phyloP scores from a whole-genome alignment of 202 grass and related monocot genomes.

The Digitaria exilis region DNA sequence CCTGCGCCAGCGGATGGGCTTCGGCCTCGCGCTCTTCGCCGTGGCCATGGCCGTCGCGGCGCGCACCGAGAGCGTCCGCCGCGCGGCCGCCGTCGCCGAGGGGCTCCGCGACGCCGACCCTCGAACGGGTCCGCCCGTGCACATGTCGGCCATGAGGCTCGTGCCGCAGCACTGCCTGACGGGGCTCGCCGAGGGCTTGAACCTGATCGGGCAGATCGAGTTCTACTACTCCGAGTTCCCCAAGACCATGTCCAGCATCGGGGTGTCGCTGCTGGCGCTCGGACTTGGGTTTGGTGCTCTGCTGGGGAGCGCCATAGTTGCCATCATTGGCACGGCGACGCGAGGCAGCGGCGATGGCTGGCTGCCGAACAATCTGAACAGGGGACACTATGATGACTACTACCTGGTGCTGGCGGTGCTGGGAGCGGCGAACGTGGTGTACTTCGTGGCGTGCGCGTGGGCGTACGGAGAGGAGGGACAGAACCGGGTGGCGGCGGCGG shows the following conservation, averaged over 20 bases:
- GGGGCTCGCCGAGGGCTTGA: constrained; percentile 64
- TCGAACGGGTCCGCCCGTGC: neutral
- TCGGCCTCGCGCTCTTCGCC: constrained; percentile 41
- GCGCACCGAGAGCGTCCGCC: constrained; percentile 42
- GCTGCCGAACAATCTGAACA: constrained; percentile 55
- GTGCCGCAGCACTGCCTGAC: constrained; percentile 60
- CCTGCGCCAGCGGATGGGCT: constrained; percentile 62
- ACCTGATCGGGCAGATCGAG: constrained; percentile 66
- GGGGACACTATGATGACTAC: constrained; percentile 60
- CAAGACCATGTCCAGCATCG: constrained; percentile 71
- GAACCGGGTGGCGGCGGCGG: constrained; percentile 39
- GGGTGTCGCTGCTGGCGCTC: constrained; percentile 58
- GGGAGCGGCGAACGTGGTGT: constrained; percentile 38
- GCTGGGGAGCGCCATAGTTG: constrained; percentile 43
- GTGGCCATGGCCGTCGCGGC: constrained; percentile 51
- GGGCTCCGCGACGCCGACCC: constrained; percentile 37
- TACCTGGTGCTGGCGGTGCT: constrained; percentile 46
- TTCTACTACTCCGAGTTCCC: constrained; percentile 87
- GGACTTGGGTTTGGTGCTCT: constrained; percentile 36
- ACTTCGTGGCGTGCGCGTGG: constrained; percentile 49
- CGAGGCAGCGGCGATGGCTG: constrained; percentile 36
- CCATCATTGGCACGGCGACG: constrained; percentile 24
- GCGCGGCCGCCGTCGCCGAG: constrained; percentile 38
- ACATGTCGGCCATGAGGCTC: constrained; percentile 71
- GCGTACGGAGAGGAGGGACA: constrained; percentile 58